Base-by-base conservation (phyloP, 1,284 basidiomycete genomes). In the Leccinum fuscescens region DNA sequence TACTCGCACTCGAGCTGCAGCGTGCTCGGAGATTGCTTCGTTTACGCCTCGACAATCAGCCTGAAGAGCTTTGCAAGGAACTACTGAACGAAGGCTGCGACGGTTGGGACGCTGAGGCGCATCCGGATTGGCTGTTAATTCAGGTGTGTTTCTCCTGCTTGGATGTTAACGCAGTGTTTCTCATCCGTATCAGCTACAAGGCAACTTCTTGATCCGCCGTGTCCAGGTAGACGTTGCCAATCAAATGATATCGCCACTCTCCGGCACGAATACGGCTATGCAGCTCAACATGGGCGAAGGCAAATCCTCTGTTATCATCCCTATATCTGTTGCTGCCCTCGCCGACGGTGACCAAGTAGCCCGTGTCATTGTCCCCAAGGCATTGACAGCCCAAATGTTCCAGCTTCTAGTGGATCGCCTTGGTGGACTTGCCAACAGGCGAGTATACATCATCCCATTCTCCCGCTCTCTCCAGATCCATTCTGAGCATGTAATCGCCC, bases 231-330 rank as follows among this genome's bases (percentile, higher is more conserved):
- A 66, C 0, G 71, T 83, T 12, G 77, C 81, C 2, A 53, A 66
- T 11, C 74, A 82, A 54, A 84, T 84, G 82, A 79, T 81, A 14
- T 59, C 64, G 0, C 82, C 82, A 2, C 46, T 44, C 3, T 72
- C 70, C 0, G 52, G 60, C 2, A 27, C 59, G 6, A 84, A 77
- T 56, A 76, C 75, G 0, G 67, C 75, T 8, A 69, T 80, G 20
- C 83, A 84, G 60, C 76, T 85, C 20, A 82, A 83, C 51, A 84
- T 84, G 82, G 83, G 83, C 2, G 83, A 84, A 62, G 82, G 83
- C 3, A 84, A 85, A 61, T 80, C 82, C 0, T 80, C 54, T 4
- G 39, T 55, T 15, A 55, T 55, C 27, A 20, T 55, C 8, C 54
- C 54, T 9, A 46, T 46, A n/a, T n/a, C 20, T 3, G 54, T 33